A percentile compares a stretch with the other conserved stretches of the same genome.
Conservation (phyloP, 805 yeast species). For the Candida arabinofermentans region DNA sequence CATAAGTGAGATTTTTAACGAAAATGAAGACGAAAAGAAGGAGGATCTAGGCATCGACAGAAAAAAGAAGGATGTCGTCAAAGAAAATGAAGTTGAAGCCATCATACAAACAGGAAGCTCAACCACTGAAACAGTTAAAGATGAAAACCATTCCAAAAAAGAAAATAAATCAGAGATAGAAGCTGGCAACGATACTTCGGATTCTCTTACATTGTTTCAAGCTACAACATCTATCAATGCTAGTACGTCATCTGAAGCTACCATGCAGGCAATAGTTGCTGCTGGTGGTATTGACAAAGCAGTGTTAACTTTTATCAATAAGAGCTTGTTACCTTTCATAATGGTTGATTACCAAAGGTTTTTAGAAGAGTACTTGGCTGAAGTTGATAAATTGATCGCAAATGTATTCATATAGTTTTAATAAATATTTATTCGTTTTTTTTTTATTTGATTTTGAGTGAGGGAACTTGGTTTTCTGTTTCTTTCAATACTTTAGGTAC, state of each 20-base stretch:
- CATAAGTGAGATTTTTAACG: no score
- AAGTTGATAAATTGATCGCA: slow-evolving; percentile 10
- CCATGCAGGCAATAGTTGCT: background rate
- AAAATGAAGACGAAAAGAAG: no score
- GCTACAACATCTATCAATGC: background rate
- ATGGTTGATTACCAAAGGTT: slow-evolving; percentile 8
- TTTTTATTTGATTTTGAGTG: background rate
- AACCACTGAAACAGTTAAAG: no score
- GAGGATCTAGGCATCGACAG: background rate
- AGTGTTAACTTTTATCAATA: slow-evolving; percentile 4
- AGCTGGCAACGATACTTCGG: background rate
- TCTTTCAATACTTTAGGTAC: no score
- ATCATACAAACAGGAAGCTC: no score
- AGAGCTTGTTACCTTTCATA: slow-evolving; percentile 9
- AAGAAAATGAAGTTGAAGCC: no score
- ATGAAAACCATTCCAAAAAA: no score
- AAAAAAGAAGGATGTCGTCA: background rate
- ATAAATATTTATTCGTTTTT: background rate
- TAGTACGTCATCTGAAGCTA: background rate
- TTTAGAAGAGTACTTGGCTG: slow-evolving; percentile 3
- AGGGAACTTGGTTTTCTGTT: no score
- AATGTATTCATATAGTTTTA: slow-evolving; percentile 3
- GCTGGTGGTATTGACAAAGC: slow-evolving; percentile 2
- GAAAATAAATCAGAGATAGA: background rate
- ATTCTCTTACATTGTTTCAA: background rate